A percentile compares a stretch with the other conserved stretches of the same genome.
Evolutionary conservation across 2,329 filamentous ascomycete species (phyloP).

Genomic region (Tolypocladium ovalisporum): DNA sequence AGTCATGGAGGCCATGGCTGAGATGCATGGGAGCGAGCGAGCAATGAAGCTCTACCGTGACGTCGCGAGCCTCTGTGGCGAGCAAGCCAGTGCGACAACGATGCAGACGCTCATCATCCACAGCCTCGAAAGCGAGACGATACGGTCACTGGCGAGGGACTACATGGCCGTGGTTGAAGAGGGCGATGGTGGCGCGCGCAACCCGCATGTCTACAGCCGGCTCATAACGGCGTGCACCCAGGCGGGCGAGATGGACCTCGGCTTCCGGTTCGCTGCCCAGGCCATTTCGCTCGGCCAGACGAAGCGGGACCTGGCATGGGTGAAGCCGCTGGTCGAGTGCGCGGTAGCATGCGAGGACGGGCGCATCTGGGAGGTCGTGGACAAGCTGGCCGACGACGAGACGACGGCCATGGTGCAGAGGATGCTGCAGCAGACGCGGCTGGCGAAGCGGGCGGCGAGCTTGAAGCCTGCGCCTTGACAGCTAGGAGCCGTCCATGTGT

Average conservation of each 20-base stretch:
- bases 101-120: constrained; percentile 19
- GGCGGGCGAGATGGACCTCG: constrained; percentile 19
- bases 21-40: constrained; percentile 15
- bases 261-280: constrained; percentile 18
- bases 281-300: constrained; percentile 2
- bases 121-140: constrained; percentile 13
- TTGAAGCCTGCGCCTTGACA: not conserved
- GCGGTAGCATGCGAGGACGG: constrained; percentile 17
- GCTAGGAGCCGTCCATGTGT: not conserved
- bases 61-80: constrained; percentile 15
- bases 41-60: constrained; percentile 22
- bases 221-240: constrained; percentile 19
- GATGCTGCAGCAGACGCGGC: constrained; percentile 14
- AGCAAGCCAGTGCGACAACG: constrained; percentile 12
- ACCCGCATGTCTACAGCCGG: constrained; percentile 9
- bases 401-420: constrained; percentile 10
- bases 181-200: constrained; percentile 5
- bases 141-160: constrained; percentile 15
- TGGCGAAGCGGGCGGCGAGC: not conserved
- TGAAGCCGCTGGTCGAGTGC: constrained; percentile 14
- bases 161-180: constrained; percentile 14
- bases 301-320: constrained; percentile 13
- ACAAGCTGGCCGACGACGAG: constrained; percentile 13
- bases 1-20: constrained; percentile 22
- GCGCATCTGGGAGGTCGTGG: constrained; percentile 21